Evolutionary conservation across 2,329 filamentous ascomycete species (phyloP), one percentile per base, ranked within the genome.

Genomic region (Aspergillus puulaauensis): DNA sequence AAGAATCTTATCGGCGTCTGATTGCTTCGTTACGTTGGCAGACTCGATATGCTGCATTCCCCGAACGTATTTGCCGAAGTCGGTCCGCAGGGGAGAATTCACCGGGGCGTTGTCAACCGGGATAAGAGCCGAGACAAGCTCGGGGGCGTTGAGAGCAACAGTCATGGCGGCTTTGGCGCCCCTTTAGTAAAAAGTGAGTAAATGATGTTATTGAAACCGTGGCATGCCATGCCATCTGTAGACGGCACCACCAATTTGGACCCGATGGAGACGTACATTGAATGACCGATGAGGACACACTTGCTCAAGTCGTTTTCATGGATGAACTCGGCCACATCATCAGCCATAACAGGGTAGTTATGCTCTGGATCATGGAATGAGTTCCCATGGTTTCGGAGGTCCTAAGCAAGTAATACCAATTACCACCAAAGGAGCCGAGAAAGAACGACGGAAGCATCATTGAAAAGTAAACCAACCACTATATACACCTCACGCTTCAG

Each of bases 131-230:
- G 82, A 80, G 58, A 96, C 82, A 3, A 86, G 77, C 6, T 84
- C 78, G 0, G 91, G 90, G 1, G 85, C 82, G 44, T 83, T 80
- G 37, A 98, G 83, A 3, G 91, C 91, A 58, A 97, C 80, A 0
- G 89, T 82, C 93, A 98, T 97, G 66, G 91, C 91, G 2, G 89
- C 87, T 79, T 98, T 98, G 47, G 93, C 93, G 62, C 95, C 93
- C 88, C 87, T 90, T 23, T 39, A 47, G 8, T 9, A 47, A 21
- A 11, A 43, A 24, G 41, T 37, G 3, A 52, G 35, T n/a, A 7
- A 21, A 19, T 6, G 9, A 3, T 4, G 9, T 33, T 33, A 6
- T 23, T 47, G 27, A 15, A 14, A 33, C 23, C n/a, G 19, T n/a
- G 23, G 12, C 5, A 8, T 39, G 15, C 15, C 12, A 15, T n/a